Percentiles rank a stretch among this genome's conserved stretches.
phyloP scores from a whole-genome alignment of 2,329 filamentous ascomycete genomes.

The Aspergillus luchuensis region DNA sequence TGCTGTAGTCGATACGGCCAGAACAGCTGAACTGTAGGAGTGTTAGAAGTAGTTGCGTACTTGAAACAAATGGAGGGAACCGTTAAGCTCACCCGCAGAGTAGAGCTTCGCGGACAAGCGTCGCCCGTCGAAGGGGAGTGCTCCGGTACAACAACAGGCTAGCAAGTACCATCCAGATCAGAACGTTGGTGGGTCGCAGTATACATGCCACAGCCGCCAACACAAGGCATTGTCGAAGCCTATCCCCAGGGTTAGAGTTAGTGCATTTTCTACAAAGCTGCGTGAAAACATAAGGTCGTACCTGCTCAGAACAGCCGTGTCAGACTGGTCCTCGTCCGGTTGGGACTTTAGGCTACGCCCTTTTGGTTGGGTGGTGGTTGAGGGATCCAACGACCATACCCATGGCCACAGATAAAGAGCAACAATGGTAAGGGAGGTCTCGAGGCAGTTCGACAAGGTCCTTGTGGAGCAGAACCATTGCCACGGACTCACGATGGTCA shows the following conservation, averaged over 20 bases:
- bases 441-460: slow-evolving; percentile 91
- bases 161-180: slow-evolving; percentile 77
- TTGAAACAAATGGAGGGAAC: not conserved
- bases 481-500: slow-evolving; percentile 80
- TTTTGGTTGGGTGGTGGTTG: not conserved
- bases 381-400: slow-evolving; percentile 60
- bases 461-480: slow-evolving; percentile 95
- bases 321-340: not conserved
- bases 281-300: slow-evolving; percentile 20
- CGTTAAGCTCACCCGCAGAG: slow-evolving; percentile 55
- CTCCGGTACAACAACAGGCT: slow-evolving; percentile 54
- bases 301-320: slow-evolving; percentile 24
- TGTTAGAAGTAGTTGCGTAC: slow-evolving; percentile 16
- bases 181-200: slow-evolving; percentile 82
- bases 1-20: slow-evolving; percentile 65
- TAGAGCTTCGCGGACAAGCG: slow-evolving; percentile 64
- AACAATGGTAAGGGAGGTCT: slow-evolving; percentile 80
- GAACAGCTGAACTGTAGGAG: slow-evolving; percentile 48
- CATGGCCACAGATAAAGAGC: slow-evolving; percentile 88
- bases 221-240: slow-evolving; percentile 65
- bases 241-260: slow-evolving; percentile 28
- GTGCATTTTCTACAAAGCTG: not conserved
- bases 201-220: slow-evolving; percentile 81
- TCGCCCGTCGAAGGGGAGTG: slow-evolving; percentile 47
- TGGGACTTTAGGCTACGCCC: not conserved